Evolutionary conservation across 2,329 filamentous ascomycete species (phyloP).

Genomic region (Chaetomium sp.): DNA sequence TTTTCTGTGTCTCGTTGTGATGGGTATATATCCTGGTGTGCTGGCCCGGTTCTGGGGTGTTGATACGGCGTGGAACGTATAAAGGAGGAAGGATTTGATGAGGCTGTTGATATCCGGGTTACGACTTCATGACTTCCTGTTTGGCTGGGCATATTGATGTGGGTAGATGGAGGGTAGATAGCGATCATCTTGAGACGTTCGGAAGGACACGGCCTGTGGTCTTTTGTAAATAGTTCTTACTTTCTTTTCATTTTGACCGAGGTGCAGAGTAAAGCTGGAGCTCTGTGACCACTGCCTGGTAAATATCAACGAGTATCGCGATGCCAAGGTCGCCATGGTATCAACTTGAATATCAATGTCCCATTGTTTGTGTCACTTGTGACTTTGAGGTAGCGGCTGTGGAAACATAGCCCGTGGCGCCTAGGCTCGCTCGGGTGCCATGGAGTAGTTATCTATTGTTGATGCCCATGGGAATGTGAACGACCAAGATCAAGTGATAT

Average conservation of each 20-base stretch:
- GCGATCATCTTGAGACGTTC: background rate
- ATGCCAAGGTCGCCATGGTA: background rate
- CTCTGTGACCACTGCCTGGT: background rate
- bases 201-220: background rate
- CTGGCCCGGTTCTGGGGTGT: background rate
- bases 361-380: background rate
- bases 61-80: background rate
- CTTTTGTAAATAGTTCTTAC: background rate
- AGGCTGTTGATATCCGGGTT: slow-evolving; percentile 11
- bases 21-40: slow-evolving; percentile 1
- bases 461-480: background rate
- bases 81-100: background rate
- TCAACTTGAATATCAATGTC: background rate
- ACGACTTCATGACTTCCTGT: slow-evolving; percentile 22
- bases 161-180: slow-evolving; percentile 2
- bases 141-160: background rate
- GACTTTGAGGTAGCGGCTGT: background rate
- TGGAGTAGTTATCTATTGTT: background rate
- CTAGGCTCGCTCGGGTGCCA: background rate
- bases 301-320: background rate
- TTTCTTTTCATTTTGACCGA: background rate
- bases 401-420: too few species aligned
- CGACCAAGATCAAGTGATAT: background rate
- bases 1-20: background rate
- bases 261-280: background rate